Conservation (phyloP, 306 rosid species). For the Cyclanthera cordifolia region DNA sequence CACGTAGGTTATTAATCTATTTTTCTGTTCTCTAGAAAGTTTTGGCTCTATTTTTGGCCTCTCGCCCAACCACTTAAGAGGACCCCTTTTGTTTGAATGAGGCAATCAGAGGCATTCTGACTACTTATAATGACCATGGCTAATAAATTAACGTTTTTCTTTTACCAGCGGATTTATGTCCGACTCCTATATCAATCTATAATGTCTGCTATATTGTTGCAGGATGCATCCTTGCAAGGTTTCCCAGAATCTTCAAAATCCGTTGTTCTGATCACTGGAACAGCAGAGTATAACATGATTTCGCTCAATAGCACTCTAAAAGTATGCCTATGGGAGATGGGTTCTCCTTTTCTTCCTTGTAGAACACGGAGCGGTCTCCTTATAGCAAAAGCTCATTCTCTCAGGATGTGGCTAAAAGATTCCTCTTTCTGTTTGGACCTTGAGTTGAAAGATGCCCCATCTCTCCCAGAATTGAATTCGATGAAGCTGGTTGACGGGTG, state of each 20-base stretch:
- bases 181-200: neutral
- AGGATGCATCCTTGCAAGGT: slow-evolving; percentile 94
- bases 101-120: neutral
- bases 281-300: slow-evolving; percentile 78
- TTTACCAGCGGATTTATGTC: neutral
- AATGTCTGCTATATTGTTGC: slow-evolving; percentile 18
- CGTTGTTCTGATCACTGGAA: slow-evolving; percentile 83
- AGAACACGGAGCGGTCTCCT: slow-evolving; percentile 71
- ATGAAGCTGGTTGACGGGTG: slow-evolving; percentile 75
- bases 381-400: slow-evolving; percentile 89
- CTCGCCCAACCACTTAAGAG: neutral
- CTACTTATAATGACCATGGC: neutral
- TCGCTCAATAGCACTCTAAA: slow-evolving; percentile 71
- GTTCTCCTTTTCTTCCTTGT: slow-evolving; percentile 88
- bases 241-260: slow-evolving; percentile 84
- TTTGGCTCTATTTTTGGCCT: neutral
- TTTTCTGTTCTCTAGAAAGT: neutral
- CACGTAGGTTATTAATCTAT: neutral
- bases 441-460: slow-evolving; percentile 64
- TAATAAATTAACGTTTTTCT: too few relatives aligned
- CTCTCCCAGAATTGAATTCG: slow-evolving; percentile 57
- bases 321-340: slow-evolving; percentile 95
- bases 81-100: neutral
- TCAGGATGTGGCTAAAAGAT: slow-evolving; percentile 91
- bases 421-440: slow-evolving; percentile 89